Base-by-base conservation (phyloP, 2,329 filamentous ascomycete species). In the Aureobasidium sp. region DNA sequence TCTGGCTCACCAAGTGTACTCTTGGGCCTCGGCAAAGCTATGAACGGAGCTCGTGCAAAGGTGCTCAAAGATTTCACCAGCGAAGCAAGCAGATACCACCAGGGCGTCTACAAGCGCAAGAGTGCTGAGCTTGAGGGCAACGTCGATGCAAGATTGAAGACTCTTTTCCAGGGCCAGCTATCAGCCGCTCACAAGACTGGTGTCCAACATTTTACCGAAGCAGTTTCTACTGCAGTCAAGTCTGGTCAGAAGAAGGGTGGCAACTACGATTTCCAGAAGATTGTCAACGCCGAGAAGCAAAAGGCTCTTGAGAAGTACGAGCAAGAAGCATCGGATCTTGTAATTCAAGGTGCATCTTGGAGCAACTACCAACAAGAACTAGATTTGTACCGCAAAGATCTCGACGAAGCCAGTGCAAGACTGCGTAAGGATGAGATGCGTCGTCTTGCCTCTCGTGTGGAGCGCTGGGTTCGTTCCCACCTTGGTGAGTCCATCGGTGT, bases 391-490 rank as follows among this genome's bases (percentile, higher is more conserved):
- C 88, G 90, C 72, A 93, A 95, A 73, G 94, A 99, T 63, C 82
- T 99, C 15, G 90, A 96, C 65, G 89, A 94, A 67, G 91, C 95
- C 60, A 96, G 92, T 67, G 82, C 84, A 44, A 87, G 89, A 65
- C 78, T 99, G 68, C 85, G 94, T 68, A 92, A 94, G 71, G 94
- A 99, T 67, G 94, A 99, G 77, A 96, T 99, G 91, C 86, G 93
- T 65, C 86, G 94, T 26, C 79, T 99, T 65, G 92, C 94, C 1
- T 94, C 87, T 36, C 85, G 94, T 24, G 89, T 97, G 27, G 94
- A 99, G 77, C 86, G 93, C 68, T 97, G 92, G 90, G 92, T 99
- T 65, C 87, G 88, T 70, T 91, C 90, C 63, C 87, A 92, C 51
- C 82, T 99, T 37, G 87, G 87, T 37, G 94, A 99, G 72, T 90